Percentiles rank a stretch among this genome's conserved stretches.
Conservation (phyloP, 1,284 basidiomycete genomes). For the Chalciporus sp. region DNA sequence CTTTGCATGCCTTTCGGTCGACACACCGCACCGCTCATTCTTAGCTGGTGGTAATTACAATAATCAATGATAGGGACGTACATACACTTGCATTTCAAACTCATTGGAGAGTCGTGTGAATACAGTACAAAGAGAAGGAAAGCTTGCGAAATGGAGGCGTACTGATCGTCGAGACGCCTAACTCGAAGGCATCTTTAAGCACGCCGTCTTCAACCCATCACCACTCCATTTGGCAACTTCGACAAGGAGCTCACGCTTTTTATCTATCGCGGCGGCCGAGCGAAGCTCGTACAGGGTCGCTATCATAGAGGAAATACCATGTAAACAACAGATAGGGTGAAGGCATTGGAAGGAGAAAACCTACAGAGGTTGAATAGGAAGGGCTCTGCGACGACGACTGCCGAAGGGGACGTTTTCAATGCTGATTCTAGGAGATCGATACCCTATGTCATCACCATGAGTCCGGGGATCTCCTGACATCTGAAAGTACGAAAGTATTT, state of each 20-base stretch:
- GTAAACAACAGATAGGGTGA: background rate
- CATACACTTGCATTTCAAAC: too few relatives aligned
- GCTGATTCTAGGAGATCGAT: conserved; percentile 68
- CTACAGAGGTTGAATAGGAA: conserved; percentile 81
- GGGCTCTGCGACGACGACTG: conserved; percentile 72
- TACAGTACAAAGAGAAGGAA: background rate
- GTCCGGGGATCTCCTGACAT: background rate
- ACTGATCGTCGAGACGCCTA: conserved; percentile 24
- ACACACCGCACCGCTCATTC: too few relatives aligned
- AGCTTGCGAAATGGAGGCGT: background rate
- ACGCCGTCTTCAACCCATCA: conserved; percentile 76
- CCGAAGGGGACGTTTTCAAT: conserved; percentile 62
- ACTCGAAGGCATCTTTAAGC: conserved; percentile 74
- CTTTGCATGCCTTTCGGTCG: conserved; percentile 6
- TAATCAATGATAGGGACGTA: too few relatives aligned
- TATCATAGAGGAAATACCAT: conserved; percentile 28
- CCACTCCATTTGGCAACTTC: conserved; percentile 83
- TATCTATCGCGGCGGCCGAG: conserved; percentile 66
- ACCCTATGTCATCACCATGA: conserved; percentile 44
- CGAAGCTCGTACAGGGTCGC: conserved; percentile 81
- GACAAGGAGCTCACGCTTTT: conserved; percentile 70
- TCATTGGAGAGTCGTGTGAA: background rate
- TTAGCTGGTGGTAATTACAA: background rate
- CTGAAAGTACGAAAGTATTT: background rate
- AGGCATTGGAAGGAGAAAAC: conserved; percentile 27